Percentiles rank a stretch among this genome's conserved stretches.
Evolutionary conservation across 352 stramenopile species (phyloP).

Genomic region (Phytophthora cryptogea): DNA sequence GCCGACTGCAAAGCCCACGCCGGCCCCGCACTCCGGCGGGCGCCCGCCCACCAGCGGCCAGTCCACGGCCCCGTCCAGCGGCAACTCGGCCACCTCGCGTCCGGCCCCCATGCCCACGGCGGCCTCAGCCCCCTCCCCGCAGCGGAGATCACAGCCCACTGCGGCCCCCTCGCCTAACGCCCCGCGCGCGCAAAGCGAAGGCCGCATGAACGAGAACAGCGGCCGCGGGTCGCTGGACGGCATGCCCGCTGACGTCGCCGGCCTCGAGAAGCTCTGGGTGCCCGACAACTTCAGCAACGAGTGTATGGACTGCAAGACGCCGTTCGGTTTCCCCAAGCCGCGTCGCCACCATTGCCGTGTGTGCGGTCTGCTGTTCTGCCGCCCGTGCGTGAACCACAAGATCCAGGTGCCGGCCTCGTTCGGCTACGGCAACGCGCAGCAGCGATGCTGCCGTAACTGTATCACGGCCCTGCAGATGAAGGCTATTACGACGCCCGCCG

Average conservation of each 20-base stretch:
- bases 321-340: constrained; percentile 82
- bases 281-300: constrained; percentile 87
- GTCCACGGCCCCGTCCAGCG: constrained; percentile 35
- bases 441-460: constrained; percentile 84
- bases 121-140: constrained; percentile 25
- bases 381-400: constrained; percentile 84
- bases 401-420: constrained; percentile 80
- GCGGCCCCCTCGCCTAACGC: not conserved
- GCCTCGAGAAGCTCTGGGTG: constrained; percentile 86
- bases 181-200: constrained; percentile 36
- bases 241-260: constrained; percentile 59
- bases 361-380: constrained; percentile 83
- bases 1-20: constrained; percentile 12
- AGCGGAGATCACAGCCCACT: constrained; percentile 26
- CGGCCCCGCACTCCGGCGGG: constrained; percentile 25
- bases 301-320: constrained; percentile 88
- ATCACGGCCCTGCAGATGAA: constrained; percentile 87
- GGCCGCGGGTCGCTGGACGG: constrained; percentile 59
- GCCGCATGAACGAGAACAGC: constrained; percentile 33
- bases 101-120: constrained; percentile 32
- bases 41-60: constrained; percentile 37
- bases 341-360: constrained; percentile 87
- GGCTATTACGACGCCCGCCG: constrained; percentile 81
- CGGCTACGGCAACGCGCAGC: constrained; percentile 72
- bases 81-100: constrained; percentile 10